A percentile compares a stretch with the other conserved stretches of the same genome.
Evolutionary conservation across 2,329 filamentous ascomycete genomes (phyloP).

Genomic region (Aspergillus tamarii): DNA sequence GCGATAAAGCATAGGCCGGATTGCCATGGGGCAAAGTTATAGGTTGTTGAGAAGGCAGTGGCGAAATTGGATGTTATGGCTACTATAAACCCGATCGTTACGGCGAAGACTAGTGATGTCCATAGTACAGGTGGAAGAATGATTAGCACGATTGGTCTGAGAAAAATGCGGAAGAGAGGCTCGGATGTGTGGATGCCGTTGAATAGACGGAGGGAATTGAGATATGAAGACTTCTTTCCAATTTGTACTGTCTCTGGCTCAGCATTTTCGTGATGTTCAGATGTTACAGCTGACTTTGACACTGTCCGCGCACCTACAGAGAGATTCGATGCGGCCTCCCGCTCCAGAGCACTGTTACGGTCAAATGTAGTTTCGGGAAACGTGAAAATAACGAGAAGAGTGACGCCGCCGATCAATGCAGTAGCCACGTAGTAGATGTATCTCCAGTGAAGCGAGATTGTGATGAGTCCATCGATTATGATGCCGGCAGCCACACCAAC

Average conservation of each 20-base stretch:
- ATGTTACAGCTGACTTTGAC: not conserved
- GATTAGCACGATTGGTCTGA: not conserved
- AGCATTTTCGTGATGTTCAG: not conserved
- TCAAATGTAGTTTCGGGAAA: not conserved
- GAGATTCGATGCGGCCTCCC: not conserved
- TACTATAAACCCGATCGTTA: not conserved
- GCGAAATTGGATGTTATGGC: not conserved
- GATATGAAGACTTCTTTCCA: not conserved
- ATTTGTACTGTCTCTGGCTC: not conserved
- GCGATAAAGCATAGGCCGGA: not conserved
- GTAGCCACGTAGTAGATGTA: constrained; percentile 26
- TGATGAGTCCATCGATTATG: constrained; percentile 37
- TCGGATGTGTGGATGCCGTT: not conserved
- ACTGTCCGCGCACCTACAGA: not conserved
- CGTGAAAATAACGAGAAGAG: not conserved
- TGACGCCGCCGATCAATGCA: not conserved
- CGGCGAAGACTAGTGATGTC: not conserved
- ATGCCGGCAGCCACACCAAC: constrained; percentile 30
- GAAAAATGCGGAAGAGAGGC: not conserved
- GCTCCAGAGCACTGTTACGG: not conserved
- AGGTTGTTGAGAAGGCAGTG: not conserved
- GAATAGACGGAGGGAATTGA: not conserved
- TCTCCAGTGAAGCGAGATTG: constrained; percentile 38
- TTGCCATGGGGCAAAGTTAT: not conserved
- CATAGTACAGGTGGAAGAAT: not conserved